Evolutionary conservation across 176 grass and related monocot genomes (phyloP).

Genomic region (Phyllostachys edulis): DNA sequence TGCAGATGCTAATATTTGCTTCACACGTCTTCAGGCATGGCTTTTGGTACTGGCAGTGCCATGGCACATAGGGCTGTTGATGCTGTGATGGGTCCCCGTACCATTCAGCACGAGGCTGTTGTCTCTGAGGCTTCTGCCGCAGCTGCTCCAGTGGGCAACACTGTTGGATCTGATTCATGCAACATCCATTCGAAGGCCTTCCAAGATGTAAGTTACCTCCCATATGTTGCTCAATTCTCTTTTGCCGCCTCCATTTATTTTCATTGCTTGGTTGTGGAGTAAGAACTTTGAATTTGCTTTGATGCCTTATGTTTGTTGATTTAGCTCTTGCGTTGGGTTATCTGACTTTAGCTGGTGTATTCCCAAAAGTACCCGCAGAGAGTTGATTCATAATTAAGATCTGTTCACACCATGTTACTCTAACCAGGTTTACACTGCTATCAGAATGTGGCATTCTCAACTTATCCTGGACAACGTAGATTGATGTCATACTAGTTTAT

Average conservation of each 20-base stretch:
- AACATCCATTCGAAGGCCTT: constrained; percentile 66
- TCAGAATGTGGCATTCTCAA: neutral
- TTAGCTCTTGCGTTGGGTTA: neutral
- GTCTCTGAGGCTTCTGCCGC: constrained; percentile 49
- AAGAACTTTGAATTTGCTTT: neutral
- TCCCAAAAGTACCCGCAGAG: neutral
- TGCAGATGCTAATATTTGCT: neutral
- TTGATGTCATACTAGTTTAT: neutral
- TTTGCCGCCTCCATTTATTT: neutral
- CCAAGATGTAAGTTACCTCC: constrained; percentile 55
- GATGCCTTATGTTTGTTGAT: neutral
- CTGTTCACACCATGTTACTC: neutral
- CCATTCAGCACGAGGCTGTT: constrained; percentile 74
- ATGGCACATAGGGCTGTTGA: constrained; percentile 86
- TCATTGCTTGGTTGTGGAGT: neutral
- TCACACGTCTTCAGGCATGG: constrained; percentile 52
- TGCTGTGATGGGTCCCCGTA: constrained; percentile 71
- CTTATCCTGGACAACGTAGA: neutral
- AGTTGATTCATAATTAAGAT: neutral
- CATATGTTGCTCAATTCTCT: neutral
- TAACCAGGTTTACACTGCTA: neutral
- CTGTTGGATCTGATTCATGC: constrained; percentile 51
- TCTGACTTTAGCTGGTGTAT: neutral
- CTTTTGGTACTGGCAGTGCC: constrained; percentile 81
- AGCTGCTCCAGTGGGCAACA: constrained; percentile 32